phyloP scores from a whole-genome alignment of 2,329 filamentous ascomycete species.

The Alternaria sp. region DNA sequence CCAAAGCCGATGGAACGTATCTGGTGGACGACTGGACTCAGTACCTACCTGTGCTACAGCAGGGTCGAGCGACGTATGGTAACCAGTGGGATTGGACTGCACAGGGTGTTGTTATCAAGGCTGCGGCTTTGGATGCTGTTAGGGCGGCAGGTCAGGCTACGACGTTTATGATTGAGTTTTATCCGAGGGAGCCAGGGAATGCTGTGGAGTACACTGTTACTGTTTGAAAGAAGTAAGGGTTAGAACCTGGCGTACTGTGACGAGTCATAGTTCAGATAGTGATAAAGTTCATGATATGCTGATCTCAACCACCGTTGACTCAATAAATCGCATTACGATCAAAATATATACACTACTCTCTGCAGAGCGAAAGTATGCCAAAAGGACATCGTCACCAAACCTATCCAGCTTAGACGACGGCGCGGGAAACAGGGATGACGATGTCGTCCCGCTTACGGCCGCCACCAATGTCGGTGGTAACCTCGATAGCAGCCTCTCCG shows the following conservation, averaged over 20 bases:
- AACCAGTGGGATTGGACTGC: conserved; percentile 61
- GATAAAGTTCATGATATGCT: not conserved
- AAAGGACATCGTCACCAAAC: not conserved
- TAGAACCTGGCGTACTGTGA: not conserved
- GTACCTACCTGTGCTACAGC: conserved; percentile 60
- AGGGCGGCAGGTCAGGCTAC: conserved; percentile 53
- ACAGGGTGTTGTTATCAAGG: conserved; percentile 55
- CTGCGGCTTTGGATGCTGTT: conserved; percentile 55
- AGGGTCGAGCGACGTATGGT: conserved; percentile 55
- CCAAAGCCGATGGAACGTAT: conserved; percentile 56
- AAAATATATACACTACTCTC: not conserved
- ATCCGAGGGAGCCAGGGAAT: conserved; percentile 59
- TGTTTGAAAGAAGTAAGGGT: conserved; percentile 26
- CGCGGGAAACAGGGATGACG: not conserved
- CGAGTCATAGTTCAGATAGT: not conserved
- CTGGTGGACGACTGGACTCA: conserved; percentile 64
- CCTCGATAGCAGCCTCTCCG: not conserved
- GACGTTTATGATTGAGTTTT: conserved; percentile 63
- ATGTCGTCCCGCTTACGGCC: not conserved
- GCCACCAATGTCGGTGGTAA: not conserved
- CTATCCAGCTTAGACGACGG: not conserved
- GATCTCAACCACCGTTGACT: not conserved
- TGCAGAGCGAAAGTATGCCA: not conserved
- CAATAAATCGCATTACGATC: not conserved
- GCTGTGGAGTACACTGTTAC: conserved; percentile 57